These are phyloP conservation scores for Yarrowia divulgata DNA, from an alignment of 805 yeast genomes.

Conservation along the genomic window DNA sequence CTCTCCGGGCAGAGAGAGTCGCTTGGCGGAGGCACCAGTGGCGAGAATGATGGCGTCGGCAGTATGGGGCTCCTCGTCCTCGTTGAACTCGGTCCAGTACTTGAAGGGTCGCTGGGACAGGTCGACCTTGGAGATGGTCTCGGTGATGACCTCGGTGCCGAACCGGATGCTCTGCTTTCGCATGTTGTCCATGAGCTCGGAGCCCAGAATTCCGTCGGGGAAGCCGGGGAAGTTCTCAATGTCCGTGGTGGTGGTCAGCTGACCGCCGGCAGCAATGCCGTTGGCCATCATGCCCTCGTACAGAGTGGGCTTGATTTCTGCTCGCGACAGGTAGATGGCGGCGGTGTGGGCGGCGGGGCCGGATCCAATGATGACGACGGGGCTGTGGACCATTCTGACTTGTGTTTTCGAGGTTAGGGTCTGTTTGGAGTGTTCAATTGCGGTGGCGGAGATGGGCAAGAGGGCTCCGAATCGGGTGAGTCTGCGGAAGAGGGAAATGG, in stretches of 20 bases:
- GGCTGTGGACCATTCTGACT: constrained; percentile 47
- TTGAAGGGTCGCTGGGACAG: constrained; percentile 89
- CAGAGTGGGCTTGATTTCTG: constrained; percentile 90
- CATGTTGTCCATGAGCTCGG: constrained; percentile 92
- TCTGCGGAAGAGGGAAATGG: constrained; percentile 33
- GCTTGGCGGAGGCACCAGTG: constrained; percentile 98
- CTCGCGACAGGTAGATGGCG: constrained; percentile 95
- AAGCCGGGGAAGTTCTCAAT: constrained; percentile 99
- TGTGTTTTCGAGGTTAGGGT: constrained; percentile 1
- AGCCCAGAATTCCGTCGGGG: constrained; percentile 90
- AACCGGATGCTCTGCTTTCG: constrained; percentile 83
- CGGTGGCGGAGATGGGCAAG: constrained; percentile 32
- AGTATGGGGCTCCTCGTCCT: constrained; percentile 88
- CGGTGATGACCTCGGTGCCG: constrained; percentile 94
- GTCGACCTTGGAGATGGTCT: constrained; percentile 93
- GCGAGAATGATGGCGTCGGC: constrained; percentile 93
- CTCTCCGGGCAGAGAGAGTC: constrained; percentile 94
- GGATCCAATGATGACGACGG: constrained; percentile 66
- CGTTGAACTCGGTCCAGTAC: constrained; percentile 95
- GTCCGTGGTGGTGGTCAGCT: constrained; percentile 97
- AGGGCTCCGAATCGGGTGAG: constrained; percentile 37
- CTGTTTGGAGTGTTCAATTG: constrained; percentile 36
- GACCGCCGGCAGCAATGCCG: constrained; percentile 99
- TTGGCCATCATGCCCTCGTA: constrained; percentile 98
- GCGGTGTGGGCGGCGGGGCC: constrained; percentile 99